phyloP scores from a whole-genome alignment of 2,329 filamentous ascomycete genomes.

The Cladophialophora chaetospira region DNA sequence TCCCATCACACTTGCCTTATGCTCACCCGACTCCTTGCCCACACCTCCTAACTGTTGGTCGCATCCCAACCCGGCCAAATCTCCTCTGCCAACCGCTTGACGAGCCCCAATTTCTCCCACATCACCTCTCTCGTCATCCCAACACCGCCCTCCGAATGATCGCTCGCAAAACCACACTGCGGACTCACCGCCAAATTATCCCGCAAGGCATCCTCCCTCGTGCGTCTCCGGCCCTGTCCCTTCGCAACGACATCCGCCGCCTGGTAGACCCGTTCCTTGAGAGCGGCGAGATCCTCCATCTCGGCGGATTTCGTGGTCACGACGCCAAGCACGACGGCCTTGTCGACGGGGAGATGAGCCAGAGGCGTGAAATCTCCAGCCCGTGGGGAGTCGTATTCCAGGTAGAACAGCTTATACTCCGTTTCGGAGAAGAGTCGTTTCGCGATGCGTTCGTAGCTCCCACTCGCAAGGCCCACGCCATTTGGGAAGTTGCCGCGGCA shows the following conservation, averaged over 20 bases:
- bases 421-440: conserved; percentile 23
- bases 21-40: background rate
- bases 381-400: conserved; percentile 28
- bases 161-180: conserved; percentile 74
- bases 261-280: conserved; percentile 19
- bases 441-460: conserved; percentile 26
- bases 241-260: conserved; percentile 20
- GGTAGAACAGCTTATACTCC: conserved; percentile 23
- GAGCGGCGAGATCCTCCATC: conserved; percentile 17
- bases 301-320: conserved; percentile 26
- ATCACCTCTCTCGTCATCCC: conserved; percentile 69
- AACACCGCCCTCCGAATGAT: conserved; percentile 66
- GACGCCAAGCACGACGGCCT: conserved; percentile 25
- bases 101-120: conserved; percentile 70
- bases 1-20: background rate
- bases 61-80: conserved; percentile 57
- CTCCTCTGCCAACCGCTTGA: conserved; percentile 71
- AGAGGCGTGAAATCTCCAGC: conserved; percentile 28
- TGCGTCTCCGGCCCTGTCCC: conserved; percentile 10
- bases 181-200: conserved; percentile 68
- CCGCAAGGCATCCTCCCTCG: conserved; percentile 13
- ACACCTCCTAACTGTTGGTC: background rate
- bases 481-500: conserved; percentile 27
- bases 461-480: conserved; percentile 20
- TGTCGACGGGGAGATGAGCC: conserved; percentile 22